Base-by-base conservation (phyloP, 805 yeast species). In the Metschnikowia arizonensis region DNA sequence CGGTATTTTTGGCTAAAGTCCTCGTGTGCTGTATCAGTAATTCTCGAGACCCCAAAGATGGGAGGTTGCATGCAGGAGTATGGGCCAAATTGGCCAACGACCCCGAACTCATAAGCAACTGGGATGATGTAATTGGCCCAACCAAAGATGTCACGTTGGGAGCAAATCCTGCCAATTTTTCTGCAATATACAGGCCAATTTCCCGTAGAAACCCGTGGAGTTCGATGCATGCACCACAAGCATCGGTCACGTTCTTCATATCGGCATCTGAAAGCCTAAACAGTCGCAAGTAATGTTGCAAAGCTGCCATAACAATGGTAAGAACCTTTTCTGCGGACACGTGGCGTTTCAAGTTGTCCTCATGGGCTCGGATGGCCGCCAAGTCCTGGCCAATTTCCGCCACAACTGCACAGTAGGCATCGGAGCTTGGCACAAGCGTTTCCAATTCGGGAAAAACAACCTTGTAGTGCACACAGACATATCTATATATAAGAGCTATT, bases 11-110 rank as follows among this genome's bases (percentile, higher is more conserved):
- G 7, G 74, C 68, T 9, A 78, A 79, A 11, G 67, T 56, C 10
- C 67, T 63, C n/a, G 52, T 50, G 12, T 55, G 53, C 26, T 59
- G 58, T 1, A 71, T 56, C 28, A 71, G 65, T 15, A 69, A 48
- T 39, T 71, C 73, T 33, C 63, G 59, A 4, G 77, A 76, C 0
- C 96, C 97, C 39, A 88, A 66, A 0, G 95, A 79, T 0, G 96
- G 81, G 18, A 91, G 57, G 58, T 91, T 91, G 56, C 97, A 87
- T 3, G 96, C 74, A 0, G 97, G 96, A 0, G 86, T 78, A 25
- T 63, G 66, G 2, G 88, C 79, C 8, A 91, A 65, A 5, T 78
- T 82, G 10, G 66, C 66, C 4, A 91, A 61, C 0, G 95, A 88
- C 2, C 95, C 95, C 1, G 78, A 68, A 14, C 76, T 70, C 1